Evolutionary conservation across 805 yeast species (phyloP), one percentile per base, ranked within the genome.

Genomic region (Yarrowia sp.): DNA sequence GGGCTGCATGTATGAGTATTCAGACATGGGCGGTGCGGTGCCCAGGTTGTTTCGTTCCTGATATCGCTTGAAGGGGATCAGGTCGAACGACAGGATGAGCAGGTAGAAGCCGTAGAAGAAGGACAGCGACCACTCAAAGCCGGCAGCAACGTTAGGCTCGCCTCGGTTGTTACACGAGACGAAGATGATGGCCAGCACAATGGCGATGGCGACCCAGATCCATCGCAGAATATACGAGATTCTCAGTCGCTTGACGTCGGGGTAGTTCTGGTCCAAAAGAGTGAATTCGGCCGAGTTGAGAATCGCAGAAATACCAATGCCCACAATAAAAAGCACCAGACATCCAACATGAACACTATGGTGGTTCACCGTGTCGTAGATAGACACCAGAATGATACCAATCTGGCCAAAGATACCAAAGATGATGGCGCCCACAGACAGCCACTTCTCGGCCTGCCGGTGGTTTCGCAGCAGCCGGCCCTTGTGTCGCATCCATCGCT

Each of bases 91-190:
- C 77, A 93, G 82, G 69, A 88, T 79, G 4, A 88, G 75, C 72
- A 88, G 84, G 70, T 90, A 81, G 42, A 88, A 73, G 3, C 97
- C 95, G 75, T 90, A 93, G 87, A 91, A 88, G 78, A 88, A 93
- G n/a, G 94, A 87, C 52, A 93, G 78, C 3, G 87, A 75, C 98
- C 98, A 94, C 78, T 94, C 98, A 75, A 89, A 86, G 22, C 82
- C 80, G 0, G 92, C 92, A 49, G 83, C 80, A 3, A 84, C 84
- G 71, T 83, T 80, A 46, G 79, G 74, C 8, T 79, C 74, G 41
- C 35, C 7, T 11, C 36, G 12, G 35, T 42, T 50, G 38, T 72
- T 68, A 19, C 72, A 69, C 3, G 77, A 82, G n/a, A 86, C 92
- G 72, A 91, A 94, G 41, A 85, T 82, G 35, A 89, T 77, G 2